These are phyloP conservation scores for Stephania yunnanensis DNA, from an alignment of 164 flowering plant genomes.

Conservation along the genomic window DNA sequence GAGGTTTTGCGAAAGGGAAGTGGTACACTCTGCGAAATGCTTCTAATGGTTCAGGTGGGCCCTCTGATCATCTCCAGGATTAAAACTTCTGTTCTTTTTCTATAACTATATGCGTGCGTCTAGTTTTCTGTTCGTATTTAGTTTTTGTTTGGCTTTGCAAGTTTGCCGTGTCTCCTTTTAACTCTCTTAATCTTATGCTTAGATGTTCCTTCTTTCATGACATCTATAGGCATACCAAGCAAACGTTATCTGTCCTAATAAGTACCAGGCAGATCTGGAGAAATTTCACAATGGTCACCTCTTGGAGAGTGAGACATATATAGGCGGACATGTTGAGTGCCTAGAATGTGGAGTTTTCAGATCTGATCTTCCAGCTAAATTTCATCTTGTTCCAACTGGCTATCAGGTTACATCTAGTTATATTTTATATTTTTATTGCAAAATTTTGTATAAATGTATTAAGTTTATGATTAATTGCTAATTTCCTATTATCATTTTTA, in stretches of 20 bases:
- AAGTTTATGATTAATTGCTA: not conserved
- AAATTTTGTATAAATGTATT: not conserved
- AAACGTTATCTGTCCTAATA: constrained; percentile 95
- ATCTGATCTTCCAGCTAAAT: constrained; percentile 89
- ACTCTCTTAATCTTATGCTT: not conserved
- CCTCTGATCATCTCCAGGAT: constrained; percentile 3
- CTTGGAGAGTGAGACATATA: constrained; percentile 97
- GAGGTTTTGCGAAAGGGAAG: constrained; percentile 99
- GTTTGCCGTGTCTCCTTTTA: too few species aligned
- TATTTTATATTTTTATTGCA: constrained; percentile 4
- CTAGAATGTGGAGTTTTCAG: constrained; percentile 99
- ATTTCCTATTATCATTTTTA: not conserved
- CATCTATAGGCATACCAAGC: constrained; percentile 80
- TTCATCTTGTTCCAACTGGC: constrained; percentile 91
- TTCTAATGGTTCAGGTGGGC: constrained; percentile 97
- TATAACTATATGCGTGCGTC: not conserved
- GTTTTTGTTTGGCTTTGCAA: not conserved
- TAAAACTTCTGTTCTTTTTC: not conserved
- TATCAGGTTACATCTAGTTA: constrained; percentile 51
- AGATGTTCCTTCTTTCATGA: constrained; percentile 3
- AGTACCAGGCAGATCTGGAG: constrained; percentile 89
- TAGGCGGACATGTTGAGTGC: constrained; percentile 99
- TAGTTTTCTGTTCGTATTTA: not conserved
- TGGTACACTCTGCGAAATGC: constrained; percentile 99
- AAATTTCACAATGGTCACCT: constrained; percentile 76